Base-by-base conservation (phyloP, 306 rosid species). In the Ammopiptanthus mongolicus region DNA sequence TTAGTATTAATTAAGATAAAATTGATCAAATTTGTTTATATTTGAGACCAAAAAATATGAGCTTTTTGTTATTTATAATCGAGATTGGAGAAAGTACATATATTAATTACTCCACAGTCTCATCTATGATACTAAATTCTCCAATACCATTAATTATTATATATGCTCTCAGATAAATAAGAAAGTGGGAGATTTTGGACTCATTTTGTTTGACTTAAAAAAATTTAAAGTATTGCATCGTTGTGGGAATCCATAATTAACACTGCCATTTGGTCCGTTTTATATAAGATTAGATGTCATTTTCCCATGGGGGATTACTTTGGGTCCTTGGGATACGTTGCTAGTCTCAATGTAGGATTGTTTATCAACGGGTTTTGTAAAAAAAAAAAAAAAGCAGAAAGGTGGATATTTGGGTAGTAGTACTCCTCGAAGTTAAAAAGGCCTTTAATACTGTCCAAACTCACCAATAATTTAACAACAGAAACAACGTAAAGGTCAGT, bases 201-300 rank as follows among this genome's bases (percentile, higher is more conserved):
- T 57, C 67, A 65, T 63, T 77, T 86, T 73, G 66, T 79, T 89
- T 81, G 87, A 79, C 69, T 70, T 57, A 70, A 80, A 69, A 78
- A 47, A 31, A n/a, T n/a, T 15, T 83, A 69, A 82, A 77, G 28
- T 46, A 71, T 56, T 71, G 56, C 41, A 75, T 73, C 55, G 25
- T 53, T 34, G 22, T 37, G 60, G 76, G 51, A 65, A 51, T 62
- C 78, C 67, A 50, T 60, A 57, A 25, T 66, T 41, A 53, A 53
- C 52, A 21, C 12, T 55, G 48, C 13, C 15, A 44, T 70, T 73
- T 59, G 67, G 69, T 56, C 60, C 53, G 50, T 62, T 44, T 52
- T 50, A 75, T 48, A n/a, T 63, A 79, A 83, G 47, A 31, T 70
- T 69, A 69, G 39, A 59, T 39, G 48, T 75, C 73, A 76, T 64